phyloP scores from a whole-genome alignment of 2,329 filamentous ascomycete species.

The Alternaria conjuncta region DNA sequence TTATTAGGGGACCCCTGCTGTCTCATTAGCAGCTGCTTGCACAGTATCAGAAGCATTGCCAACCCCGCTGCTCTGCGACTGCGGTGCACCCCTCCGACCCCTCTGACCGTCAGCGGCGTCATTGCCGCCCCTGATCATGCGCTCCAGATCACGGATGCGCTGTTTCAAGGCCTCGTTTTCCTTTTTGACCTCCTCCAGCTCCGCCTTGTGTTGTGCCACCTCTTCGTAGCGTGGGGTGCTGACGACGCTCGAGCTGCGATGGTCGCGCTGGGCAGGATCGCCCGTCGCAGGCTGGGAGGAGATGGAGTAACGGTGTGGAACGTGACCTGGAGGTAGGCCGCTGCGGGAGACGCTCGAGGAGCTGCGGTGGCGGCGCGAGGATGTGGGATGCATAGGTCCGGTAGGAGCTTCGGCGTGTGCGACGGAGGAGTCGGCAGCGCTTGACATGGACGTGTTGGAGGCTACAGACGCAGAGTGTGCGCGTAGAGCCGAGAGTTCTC shows the following conservation, averaged over 20 bases:
- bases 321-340: conserved; percentile 27
- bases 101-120: conserved; percentile 33
- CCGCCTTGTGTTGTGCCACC: conserved; percentile 52
- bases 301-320: conserved; percentile 42
- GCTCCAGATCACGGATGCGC: conserved; percentile 56
- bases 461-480: conserved; percentile 69
- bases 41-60: conserved; percentile 4
- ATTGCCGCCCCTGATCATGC: conserved; percentile 40
- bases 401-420: conserved; percentile 51
- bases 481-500: conserved; percentile 85
- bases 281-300: conserved; percentile 37
- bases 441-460: conserved; percentile 53
- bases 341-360: conserved; percentile 59
- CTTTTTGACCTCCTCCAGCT: conserved; percentile 57
- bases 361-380: conserved; percentile 63
- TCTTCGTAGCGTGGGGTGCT: conserved; percentile 52
- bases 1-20: conserved; percentile 10
- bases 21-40: conserved; percentile 6
- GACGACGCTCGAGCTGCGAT: conserved; percentile 43
- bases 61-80: conserved; percentile 10
- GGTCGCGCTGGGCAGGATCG: conserved; percentile 29
- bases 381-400: conserved; percentile 59
- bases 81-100: conserved; percentile 39
- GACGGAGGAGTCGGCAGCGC: conserved; percentile 56
- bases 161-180: conserved; percentile 58